Percentiles rank a stretch among this genome's conserved stretches.
These are phyloP conservation scores for Annulohypoxylon moriforme DNA, from an alignment of 495 filamentous ascomycete genomes.

Conservation along the genomic window DNA sequence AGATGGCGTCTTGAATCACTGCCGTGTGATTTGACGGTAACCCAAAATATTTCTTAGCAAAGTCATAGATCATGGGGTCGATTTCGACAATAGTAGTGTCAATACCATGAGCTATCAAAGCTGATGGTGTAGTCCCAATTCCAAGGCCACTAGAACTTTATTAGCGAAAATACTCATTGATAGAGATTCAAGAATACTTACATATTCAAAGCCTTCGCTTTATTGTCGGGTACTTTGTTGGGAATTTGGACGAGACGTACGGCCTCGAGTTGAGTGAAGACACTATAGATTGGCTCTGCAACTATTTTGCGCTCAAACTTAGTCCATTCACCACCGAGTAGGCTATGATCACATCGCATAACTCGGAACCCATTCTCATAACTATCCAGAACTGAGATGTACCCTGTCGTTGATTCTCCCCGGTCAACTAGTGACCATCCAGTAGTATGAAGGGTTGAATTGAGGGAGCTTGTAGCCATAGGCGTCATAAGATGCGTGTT, in stretches of 20 bases:
- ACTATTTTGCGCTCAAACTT: constrained; percentile 64
- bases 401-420: constrained; percentile 86
- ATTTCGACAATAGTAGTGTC: constrained; percentile 94
- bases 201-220: constrained; percentile 87
- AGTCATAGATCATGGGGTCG: constrained; percentile 87
- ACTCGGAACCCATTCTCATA: constrained; percentile 76
- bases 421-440: constrained; percentile 78
- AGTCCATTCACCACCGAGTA: constrained; percentile 95
- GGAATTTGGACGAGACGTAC: constrained; percentile 79
- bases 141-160: constrained; percentile 76
- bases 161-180: constrained; percentile 12
- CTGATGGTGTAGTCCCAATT: constrained; percentile 88
- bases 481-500: constrained; percentile 77
- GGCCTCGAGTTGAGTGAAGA: constrained; percentile 93
- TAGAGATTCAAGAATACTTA: constrained; percentile 51
- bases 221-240: constrained; percentile 63
- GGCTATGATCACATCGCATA: constrained; percentile 91
- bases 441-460: constrained; percentile 65
- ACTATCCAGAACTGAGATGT: constrained; percentile 88
- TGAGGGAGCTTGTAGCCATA: constrained; percentile 65
- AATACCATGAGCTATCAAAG: constrained; percentile 87
- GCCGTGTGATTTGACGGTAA: constrained; percentile 81
- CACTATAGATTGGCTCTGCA: constrained; percentile 88
- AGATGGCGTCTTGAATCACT: constrained; percentile 82
- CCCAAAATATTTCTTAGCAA: constrained; percentile 83